Percentiles rank a stretch among this genome's conserved stretches.
phyloP scores from a whole-genome alignment of 73 alveolate genomes.

The Symbiodinium pilosum region DNA sequence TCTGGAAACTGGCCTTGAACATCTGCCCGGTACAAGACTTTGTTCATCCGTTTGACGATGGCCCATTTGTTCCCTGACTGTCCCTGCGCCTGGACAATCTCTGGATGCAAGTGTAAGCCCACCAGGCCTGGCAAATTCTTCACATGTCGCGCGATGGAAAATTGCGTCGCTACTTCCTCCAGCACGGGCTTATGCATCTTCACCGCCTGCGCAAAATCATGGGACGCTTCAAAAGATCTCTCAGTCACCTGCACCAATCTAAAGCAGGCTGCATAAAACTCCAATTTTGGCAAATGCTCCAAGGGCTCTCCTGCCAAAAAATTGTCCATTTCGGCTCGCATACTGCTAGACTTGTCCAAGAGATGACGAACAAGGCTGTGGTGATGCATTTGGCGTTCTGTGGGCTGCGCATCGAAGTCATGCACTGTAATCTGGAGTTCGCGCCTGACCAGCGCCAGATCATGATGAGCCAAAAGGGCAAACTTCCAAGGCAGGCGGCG shows the following conservation, averaged over 20 bases:
- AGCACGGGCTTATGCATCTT: neutral
- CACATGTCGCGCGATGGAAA: neutral
- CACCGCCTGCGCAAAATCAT: neutral
- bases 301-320: neutral
- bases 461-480: neutral
- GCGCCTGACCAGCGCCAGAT: neutral
- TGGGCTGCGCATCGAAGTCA: neutral
- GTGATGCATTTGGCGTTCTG: neutral
- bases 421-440: neutral
- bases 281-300: neutral
- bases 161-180: neutral
- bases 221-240: neutral
- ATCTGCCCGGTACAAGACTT: neutral
- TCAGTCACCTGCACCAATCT: constrained; percentile 13
- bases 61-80: neutral
- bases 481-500: constrained; percentile 9
- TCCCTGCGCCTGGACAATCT: neutral
- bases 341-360: neutral
- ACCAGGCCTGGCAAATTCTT: neutral
- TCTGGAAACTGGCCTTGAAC: constrained; percentile 2
- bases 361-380: neutral
- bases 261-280: constrained; percentile 8
- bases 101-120: neutral
- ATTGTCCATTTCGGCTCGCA: neutral
- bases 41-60: neutral